Evolutionary conservation across 495 filamentous ascomycete genomes (phyloP), one percentile per base, ranked within the genome.

Genomic region (Penicillium coprophilum): DNA sequence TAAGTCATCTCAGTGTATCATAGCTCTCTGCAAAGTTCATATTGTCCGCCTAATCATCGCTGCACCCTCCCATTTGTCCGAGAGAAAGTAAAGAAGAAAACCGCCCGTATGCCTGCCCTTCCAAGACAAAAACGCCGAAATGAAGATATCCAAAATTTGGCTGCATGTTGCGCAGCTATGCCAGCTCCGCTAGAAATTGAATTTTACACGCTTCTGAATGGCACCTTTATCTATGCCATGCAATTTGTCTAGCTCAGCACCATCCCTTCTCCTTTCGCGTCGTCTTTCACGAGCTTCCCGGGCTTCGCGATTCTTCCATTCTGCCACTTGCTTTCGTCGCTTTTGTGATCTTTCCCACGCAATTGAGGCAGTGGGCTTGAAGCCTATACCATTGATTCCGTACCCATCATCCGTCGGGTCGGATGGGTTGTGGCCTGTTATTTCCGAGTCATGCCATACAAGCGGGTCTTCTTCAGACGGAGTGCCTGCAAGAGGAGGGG

Each of bases 381-480:
- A 97, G 2, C 92, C 93, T 64, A 97, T 87, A 13, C 93, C 93
- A 70, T 95, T 90, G 59, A 91, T 89, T 36, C 88, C 88, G 34
- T 88, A 88, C 24, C 88, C 88, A 70, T 91, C 88, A 59, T 91
- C 88, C 53, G 80, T 83, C 38, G 85, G 85, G 67, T 91, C 88
- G 30, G 79, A 79, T 3, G 86, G 86, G 59, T 88, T 79, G 65
- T 94, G 88, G 17, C 91, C 85, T 0, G 91, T 95, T 57, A 95
- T 93, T 61, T 96, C 91, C 52, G 86, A 78, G 58, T 91, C 87
- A 63, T 85, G 86, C 91, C 90, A 94, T 32, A 89, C 91, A 56
- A 92, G 78, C 21, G 85, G 76, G 36, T 72, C 63, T 50, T 73
- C 70, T 48, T 73, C 70, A 30, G 46, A 34, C 13, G 46, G 45